phyloP scores from a whole-genome alignment of 345 rosid species.

The Cardamine chenopodiifolia region DNA sequence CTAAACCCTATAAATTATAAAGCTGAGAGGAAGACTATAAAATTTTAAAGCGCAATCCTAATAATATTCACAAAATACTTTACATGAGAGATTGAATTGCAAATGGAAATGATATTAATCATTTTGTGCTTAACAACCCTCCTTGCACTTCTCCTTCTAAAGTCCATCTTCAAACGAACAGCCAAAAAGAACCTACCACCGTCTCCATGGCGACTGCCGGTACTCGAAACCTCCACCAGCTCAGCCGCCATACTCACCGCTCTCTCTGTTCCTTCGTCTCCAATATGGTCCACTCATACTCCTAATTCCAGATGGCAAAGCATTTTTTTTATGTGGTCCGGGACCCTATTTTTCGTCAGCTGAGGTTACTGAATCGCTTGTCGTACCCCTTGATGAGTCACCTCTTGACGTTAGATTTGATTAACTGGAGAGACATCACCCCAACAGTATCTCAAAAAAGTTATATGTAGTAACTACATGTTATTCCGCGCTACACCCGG shows the following conservation, averaged over 20 bases:
- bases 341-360: too few species aligned
- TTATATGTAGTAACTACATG: too few species aligned
- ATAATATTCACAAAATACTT: neutral
- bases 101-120: slow-evolving; percentile 9
- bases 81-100: neutral
- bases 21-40: neutral
- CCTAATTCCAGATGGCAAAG: too few species aligned
- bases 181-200: slow-evolving; percentile 22
- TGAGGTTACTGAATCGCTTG: too few species aligned
- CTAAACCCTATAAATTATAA: neutral
- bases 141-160: neutral
- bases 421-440: too few species aligned
- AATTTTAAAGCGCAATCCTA: too few species aligned
- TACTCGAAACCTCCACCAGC: slow-evolving; percentile 60
- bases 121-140: neutral
- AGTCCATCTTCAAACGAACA: neutral
- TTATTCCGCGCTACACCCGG: too few species aligned
- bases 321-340: too few species aligned
- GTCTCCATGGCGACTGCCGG: slow-evolving; percentile 52
- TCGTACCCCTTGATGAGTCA: too few species aligned
- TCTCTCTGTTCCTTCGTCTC: slow-evolving; percentile 44
- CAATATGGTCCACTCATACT: slow-evolving; percentile 58
- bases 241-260: slow-evolving; percentile 49
- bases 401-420: too few species aligned
- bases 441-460: too few species aligned